Conservation (phyloP, 1,284 basidiomycete species). For the Melampsora larici-populina region DNA sequence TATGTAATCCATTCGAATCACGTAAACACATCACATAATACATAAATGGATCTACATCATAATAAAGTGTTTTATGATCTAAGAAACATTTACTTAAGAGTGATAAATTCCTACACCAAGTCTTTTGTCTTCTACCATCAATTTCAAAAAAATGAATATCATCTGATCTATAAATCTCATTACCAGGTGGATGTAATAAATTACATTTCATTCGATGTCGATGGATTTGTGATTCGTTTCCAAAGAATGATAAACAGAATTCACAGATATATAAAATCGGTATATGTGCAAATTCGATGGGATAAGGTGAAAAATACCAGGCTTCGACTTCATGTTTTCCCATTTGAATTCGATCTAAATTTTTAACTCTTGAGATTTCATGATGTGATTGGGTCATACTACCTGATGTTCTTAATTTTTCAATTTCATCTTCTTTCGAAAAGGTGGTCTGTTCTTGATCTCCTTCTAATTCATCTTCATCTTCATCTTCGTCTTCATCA, state of each 20-base stretch:
- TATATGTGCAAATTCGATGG: slow-evolving; percentile 92
- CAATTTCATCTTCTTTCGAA: slow-evolving; percentile 95
- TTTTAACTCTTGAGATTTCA: slow-evolving; percentile 96
- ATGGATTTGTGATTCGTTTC: slow-evolving; percentile 77
- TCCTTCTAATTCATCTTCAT: no score
- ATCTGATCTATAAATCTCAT: slow-evolving; percentile 97
- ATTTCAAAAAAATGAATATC: slow-evolving; percentile 98
- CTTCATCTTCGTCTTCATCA: slow-evolving; percentile 46
- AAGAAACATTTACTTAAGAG: slow-evolving; percentile 96
- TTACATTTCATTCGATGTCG: slow-evolving; percentile 90
- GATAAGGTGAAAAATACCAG: slow-evolving; percentile 99
- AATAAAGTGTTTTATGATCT: slow-evolving; percentile 99
- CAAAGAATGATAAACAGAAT: slow-evolving; percentile 89
- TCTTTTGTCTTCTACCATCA: slow-evolving; percentile 90
- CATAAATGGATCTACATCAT: slow-evolving; percentile 98
- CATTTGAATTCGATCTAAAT: slow-evolving; percentile 93
- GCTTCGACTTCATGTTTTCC: slow-evolving; percentile 94
- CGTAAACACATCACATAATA: slow-evolving; percentile 95
- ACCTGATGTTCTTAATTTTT: slow-evolving; percentile 93
- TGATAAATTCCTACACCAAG: slow-evolving; percentile 96
- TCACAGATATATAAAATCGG: slow-evolving; percentile 97
- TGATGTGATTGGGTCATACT: slow-evolving; percentile 99
- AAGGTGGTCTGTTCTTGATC: slow-evolving; percentile 59
- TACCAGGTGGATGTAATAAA: slow-evolving; percentile 91
- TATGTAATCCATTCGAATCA: slow-evolving; percentile 84